Conservation (phyloP, 768 basidiomycete genomes). For the Amanita phalloides region DNA sequence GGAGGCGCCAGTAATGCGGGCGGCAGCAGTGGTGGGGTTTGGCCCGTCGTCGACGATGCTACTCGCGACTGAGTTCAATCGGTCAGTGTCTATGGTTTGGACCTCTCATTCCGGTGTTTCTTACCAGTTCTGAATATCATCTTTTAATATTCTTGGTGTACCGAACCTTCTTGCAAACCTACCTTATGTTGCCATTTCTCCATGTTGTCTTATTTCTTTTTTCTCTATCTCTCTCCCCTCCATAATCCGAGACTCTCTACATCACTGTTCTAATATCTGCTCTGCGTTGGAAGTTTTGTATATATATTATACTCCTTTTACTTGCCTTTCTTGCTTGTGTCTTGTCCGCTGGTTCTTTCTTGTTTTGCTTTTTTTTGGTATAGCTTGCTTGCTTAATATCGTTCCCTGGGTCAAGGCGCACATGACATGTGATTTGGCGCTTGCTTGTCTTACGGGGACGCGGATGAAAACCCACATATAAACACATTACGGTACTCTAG, state of each 20-base stretch:
- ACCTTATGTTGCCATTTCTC: not conserved
- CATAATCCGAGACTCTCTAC: not conserved
- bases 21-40: slow-evolving; percentile 16
- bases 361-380: not conserved
- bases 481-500: not conserved
- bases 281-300: not conserved
- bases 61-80: slow-evolving; percentile 13
- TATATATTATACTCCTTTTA: not conserved
- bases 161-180: not conserved
- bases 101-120: no score
- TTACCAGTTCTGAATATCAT: not conserved
- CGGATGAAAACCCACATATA: not conserved
- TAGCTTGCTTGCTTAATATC: not conserved
- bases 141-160: not conserved
- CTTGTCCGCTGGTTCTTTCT: not conserved
- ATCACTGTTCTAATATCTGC: not conserved
- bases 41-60: slow-evolving; percentile 21
- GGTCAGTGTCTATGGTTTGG: not conserved
- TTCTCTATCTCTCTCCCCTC: not conserved
- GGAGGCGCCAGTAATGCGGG: slow-evolving; percentile 14
- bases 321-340: not conserved
- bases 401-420: not conserved
- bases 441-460: not conserved
- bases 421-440: not conserved
- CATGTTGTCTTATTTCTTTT: not conserved